These are phyloP conservation scores for Penicillium sp. DNA, from an alignment of 2,329 filamentous ascomycete genomes.

Conservation along the genomic window DNA sequence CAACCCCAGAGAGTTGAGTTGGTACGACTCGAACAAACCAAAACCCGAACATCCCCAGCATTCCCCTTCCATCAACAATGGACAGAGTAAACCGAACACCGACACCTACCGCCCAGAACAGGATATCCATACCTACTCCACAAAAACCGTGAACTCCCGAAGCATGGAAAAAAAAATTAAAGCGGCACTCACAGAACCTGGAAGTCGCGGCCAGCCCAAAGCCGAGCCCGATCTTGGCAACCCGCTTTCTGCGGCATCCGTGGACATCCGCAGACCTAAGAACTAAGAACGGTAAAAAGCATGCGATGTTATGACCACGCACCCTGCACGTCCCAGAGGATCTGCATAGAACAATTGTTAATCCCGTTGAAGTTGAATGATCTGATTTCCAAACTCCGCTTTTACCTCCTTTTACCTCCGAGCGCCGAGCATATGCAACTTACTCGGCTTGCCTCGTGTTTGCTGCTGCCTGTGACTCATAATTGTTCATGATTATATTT, in stretches of 20 bases:
- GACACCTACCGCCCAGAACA: not conserved
- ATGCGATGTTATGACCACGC: slow-evolving; percentile 17
- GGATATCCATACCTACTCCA: too few relatives aligned
- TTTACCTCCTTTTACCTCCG: too few relatives aligned
- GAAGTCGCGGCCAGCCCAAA: not conserved
- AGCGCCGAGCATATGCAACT: not conserved
- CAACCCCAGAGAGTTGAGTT: not conserved
- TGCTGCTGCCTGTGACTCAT: slow-evolving; percentile 18
- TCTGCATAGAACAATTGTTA: slow-evolving; percentile 7
- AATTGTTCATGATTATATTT: not conserved
- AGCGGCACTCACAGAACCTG: not conserved
- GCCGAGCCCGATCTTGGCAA: slow-evolving; percentile 11
- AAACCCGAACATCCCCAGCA: not conserved
- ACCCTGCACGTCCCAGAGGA: slow-evolving; percentile 14
- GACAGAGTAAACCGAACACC: not conserved
- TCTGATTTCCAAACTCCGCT: slow-evolving; percentile 12
- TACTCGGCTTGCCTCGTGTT: slow-evolving; percentile 8
- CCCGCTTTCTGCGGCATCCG: slow-evolving; percentile 16
- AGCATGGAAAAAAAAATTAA: not conserved
- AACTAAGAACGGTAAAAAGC: not conserved
- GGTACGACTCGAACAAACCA: not conserved
- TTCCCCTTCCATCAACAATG: not conserved
- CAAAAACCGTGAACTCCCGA: not conserved
- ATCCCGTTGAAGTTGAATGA: too few relatives aligned
- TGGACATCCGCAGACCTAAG: slow-evolving; percentile 16